phyloP scores from a whole-genome alignment of 257 asterid species.

The Cordia subcordata region DNA sequence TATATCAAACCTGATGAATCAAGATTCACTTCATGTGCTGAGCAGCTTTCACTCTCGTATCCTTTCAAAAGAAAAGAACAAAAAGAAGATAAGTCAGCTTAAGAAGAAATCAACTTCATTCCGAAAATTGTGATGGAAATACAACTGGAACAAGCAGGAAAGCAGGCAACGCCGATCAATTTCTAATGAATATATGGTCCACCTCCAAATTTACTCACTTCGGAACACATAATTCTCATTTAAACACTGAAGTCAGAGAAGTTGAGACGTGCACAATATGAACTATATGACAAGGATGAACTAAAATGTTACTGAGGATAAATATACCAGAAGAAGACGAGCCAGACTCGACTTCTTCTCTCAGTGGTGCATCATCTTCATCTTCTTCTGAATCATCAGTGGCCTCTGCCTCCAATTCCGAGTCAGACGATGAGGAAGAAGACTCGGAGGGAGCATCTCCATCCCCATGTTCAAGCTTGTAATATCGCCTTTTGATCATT shows the following conservation, averaged over 20 bases:
- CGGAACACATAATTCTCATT: too few species aligned
- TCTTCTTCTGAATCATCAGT: conserved; percentile 47
- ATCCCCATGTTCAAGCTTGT: conserved; percentile 66
- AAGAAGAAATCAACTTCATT: too few species aligned
- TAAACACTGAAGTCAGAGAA: too few species aligned
- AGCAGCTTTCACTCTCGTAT: conserved; percentile 88
- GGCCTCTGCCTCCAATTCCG: conserved; percentile 54
- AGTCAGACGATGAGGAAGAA: conserved; percentile 66
- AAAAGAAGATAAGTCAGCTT: conserved; percentile 4
- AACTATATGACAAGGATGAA: too few species aligned
- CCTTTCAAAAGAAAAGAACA: conserved; percentile 39
- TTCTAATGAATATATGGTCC: not conserved
- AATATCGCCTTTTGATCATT: conserved; percentile 87
- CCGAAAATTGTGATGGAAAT: not conserved
- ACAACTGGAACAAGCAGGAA: not conserved
- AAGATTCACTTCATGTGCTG: conserved; percentile 67
- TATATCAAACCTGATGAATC: conserved; percentile 74
- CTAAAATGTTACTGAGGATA: not conserved
- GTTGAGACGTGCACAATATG: too few species aligned
- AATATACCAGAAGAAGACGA: conserved; percentile 39
- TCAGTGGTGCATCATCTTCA: conserved; percentile 24
- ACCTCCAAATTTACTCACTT: too few species aligned
- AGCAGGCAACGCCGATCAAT: not conserved
- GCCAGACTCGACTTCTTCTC: conserved; percentile 33
- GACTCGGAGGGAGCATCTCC: conserved; percentile 71